phyloP scores from a whole-genome alignment of 2,329 filamentous ascomycete genomes.

The Aspergillus tanneri region DNA sequence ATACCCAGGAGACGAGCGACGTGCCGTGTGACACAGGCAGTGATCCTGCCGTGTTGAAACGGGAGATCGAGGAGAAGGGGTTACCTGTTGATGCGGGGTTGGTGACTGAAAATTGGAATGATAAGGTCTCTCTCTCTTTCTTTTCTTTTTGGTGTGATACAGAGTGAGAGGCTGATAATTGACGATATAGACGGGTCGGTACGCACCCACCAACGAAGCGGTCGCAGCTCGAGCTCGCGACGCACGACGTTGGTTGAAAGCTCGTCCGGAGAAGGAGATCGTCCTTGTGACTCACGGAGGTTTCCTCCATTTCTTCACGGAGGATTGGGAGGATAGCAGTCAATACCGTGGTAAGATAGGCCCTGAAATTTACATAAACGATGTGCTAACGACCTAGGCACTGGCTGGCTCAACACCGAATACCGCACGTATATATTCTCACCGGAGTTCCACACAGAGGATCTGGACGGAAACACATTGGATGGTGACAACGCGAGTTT shows the following conservation, averaged over 20 bases:
- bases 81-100: slow-evolving; percentile 61
- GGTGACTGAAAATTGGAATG: slow-evolving; percentile 68
- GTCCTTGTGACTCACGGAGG: slow-evolving; percentile 79
- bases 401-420: slow-evolving; percentile 73
- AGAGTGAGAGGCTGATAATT: not conserved
- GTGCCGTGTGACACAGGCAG: slow-evolving; percentile 76
- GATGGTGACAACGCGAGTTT: slow-evolving; percentile 44
- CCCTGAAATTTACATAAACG: too few species aligned
- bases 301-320: slow-evolving; percentile 79
- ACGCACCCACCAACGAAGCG: slow-evolving; percentile 49
- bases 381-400: slow-evolving; percentile 51
- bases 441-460: slow-evolving; percentile 52
- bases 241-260: slow-evolving; percentile 59
- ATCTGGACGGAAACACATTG: slow-evolving; percentile 36
- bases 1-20: slow-evolving; percentile 74
- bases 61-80: slow-evolving; percentile 59
- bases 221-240: slow-evolving; percentile 62
- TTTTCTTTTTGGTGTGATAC: not conserved
- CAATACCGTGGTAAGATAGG: slow-evolving; percentile 44
- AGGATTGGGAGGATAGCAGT: slow-evolving; percentile 69
- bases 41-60: slow-evolving; percentile 52
- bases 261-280: slow-evolving; percentile 62
- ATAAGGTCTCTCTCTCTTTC: slow-evolving; percentile 51
- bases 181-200: slow-evolving; percentile 39
- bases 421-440: slow-evolving; percentile 66